Evolutionary conservation across 2,329 filamentous ascomycete species (phyloP).

Genomic region (Penicillium capsulatum): DNA sequence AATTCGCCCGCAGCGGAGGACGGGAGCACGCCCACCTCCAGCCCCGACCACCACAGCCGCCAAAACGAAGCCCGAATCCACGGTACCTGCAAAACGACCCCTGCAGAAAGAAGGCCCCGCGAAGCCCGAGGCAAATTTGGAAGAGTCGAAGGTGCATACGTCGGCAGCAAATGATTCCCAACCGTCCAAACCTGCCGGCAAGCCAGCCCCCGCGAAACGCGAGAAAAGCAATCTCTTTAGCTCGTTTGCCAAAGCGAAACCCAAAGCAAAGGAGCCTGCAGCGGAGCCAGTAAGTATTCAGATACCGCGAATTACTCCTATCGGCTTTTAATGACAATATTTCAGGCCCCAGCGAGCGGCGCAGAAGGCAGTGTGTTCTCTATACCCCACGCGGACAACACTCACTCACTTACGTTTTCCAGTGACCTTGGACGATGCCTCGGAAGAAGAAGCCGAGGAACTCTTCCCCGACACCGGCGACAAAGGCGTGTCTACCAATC

Average conservation of each 20-base stretch:
- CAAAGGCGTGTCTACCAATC: slow-evolving; percentile 34
- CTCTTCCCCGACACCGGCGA: slow-evolving; percentile 44
- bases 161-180: slow-evolving; percentile 25
- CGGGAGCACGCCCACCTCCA: slow-evolving; percentile 41
- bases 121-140: slow-evolving; percentile 23
- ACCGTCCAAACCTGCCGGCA: slow-evolving; percentile 33
- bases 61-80: slow-evolving; percentile 30
- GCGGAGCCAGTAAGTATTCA: slow-evolving; percentile 37
- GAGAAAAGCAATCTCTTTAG: slow-evolving; percentile 67
- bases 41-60: slow-evolving; percentile 29
- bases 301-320: slow-evolving; percentile 5
- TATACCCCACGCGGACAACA: not conserved
- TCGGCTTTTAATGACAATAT: slow-evolving; percentile 12
- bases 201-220: slow-evolving; percentile 51
- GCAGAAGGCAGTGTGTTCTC: slow-evolving; percentile 48
- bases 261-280: slow-evolving; percentile 50
- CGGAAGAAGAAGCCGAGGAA: slow-evolving; percentile 54
- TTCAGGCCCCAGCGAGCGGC: slow-evolving; percentile 34
- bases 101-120: slow-evolving; percentile 25
- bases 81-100: slow-evolving; percentile 40
- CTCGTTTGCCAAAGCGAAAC: slow-evolving; percentile 69
- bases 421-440: slow-evolving; percentile 52
- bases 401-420: slow-evolving; percentile 27
- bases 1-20: slow-evolving; percentile 42
- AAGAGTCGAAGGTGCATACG: slow-evolving; percentile 19